These are phyloP conservation scores for Erythrophleum ivorense DNA, from an alignment of 331 rosid species.

Conservation along the genomic window DNA sequence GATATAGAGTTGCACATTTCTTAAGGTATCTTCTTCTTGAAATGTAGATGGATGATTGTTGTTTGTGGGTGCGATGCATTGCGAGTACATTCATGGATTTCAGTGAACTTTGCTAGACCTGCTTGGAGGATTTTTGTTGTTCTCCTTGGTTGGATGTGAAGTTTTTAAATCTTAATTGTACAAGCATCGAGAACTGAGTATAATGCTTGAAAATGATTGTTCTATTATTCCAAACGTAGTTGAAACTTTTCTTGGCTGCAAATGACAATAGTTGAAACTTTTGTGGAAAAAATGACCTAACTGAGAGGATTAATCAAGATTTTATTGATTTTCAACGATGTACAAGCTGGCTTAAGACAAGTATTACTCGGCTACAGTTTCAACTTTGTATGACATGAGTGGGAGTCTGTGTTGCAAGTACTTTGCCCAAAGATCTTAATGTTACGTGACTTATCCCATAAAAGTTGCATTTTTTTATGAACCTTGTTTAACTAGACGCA, in stretches of 20 bases:
- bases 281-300: not conserved
- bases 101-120: slow-evolving; percentile 48
- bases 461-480: not conserved
- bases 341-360: not conserved
- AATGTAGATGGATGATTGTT: slow-evolving; percentile 81
- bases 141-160: slow-evolving; percentile 32
- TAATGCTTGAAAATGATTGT: slow-evolving; percentile 25
- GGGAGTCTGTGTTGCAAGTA: not conserved
- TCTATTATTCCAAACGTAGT: slow-evolving; percentile 5
- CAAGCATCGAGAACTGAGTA: slow-evolving; percentile 29
- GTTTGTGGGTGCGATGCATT: slow-evolving; percentile 52
- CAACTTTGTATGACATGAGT: not conserved
- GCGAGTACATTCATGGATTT: slow-evolving; percentile 53
- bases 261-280: not conserved
- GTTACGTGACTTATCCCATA: not conserved
- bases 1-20: slow-evolving; percentile 7
- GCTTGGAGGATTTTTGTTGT: slow-evolving; percentile 34
- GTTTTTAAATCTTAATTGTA: not conserved
- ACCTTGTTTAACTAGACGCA: not conserved
- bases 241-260: not conserved
- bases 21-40: slow-evolving; percentile 43
- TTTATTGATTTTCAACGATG: not conserved
- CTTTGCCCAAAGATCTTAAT: not conserved
- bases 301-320: not conserved
- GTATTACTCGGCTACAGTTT: not conserved